Evolutionary conservation across 2,329 filamentous ascomycete species (phyloP), one percentile per base, ranked within the genome.

Genomic region (Xylaria sp.): DNA sequence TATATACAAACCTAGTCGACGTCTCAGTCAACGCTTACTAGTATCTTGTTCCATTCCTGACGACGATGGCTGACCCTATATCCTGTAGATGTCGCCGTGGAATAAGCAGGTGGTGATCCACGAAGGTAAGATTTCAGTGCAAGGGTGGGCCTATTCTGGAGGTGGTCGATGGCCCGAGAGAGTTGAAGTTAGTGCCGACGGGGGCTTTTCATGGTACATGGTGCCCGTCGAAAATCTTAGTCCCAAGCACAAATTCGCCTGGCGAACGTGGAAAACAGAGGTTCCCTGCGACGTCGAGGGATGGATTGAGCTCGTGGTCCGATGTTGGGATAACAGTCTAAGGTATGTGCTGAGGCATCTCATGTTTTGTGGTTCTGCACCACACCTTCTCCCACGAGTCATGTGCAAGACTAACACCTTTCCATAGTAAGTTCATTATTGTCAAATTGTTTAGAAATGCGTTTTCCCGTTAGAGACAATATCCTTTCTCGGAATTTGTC

Each of bases 241-340:
- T 2, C 83, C 82, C 71, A 93, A 92, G 78, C 85, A 88, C 58
- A 88, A 84, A 57, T 88, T 86, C 74, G 85, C 88, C 0, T 93
- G 90, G 91, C 80, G 90, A 13, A 84, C 84, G 0, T 93, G 90
- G 91, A 82, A 87, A 65, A 83, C 85, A 0, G 86, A 90, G 1
- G 74, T 92, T 0, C 90, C 90, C 0, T 87, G 88, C 67, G 88
- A 90, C 57, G 84, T 84, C 0, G 88, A 90, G 71, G 88, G 88
- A 0, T 90, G 88, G 88, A 76, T 88, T 23, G 88, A 90, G 76
- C 79, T 90, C 43, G 83, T 86, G 0, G 84, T 84, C 36, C 81
- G 89, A 4, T 89, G 85, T 73, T 90, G 88, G 88, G 88, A 90
- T 72, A 90, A 90, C 67, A 80, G 84, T 0, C 76, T 70, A n/a